These are phyloP conservation scores for Westerdykella sp. DNA, from an alignment of 2,329 filamentous ascomycete species.

Conservation along the genomic window DNA sequence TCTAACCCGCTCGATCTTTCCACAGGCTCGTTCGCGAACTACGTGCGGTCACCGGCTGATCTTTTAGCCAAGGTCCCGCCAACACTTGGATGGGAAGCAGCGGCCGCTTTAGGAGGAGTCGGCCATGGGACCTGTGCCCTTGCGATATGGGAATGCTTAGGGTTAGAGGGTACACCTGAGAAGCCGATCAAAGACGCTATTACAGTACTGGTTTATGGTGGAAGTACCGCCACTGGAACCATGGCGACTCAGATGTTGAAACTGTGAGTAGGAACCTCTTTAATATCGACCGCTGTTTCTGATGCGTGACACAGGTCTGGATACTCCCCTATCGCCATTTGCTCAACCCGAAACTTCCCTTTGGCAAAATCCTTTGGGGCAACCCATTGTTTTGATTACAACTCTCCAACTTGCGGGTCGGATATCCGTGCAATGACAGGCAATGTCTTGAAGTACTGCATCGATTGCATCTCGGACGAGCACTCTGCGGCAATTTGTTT, in stretches of 20 bases:
- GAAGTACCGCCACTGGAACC: constrained; percentile 2
- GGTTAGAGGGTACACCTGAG: constrained; percentile 20
- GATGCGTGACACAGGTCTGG: no score
- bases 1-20: background rate
- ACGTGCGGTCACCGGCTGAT: constrained; percentile 36
- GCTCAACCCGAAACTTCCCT: constrained; percentile 12
- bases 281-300: constrained; percentile 9
- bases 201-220: constrained; percentile 35
- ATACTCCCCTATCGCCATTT: constrained; percentile 10
- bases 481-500: constrained; percentile 14
- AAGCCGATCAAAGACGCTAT: background rate
- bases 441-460: constrained; percentile 35
- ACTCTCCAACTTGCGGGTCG: background rate
- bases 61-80: constrained; percentile 37
- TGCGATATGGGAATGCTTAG: constrained; percentile 38
- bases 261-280: constrained; percentile 16
- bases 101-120: constrained; percentile 36
- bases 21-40: constrained; percentile 23
- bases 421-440: constrained; percentile 33
- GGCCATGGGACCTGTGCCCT: constrained; percentile 36
- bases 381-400: constrained; percentile 37
- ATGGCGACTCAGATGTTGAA: constrained; percentile 25
- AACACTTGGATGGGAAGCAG: constrained; percentile 24
- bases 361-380: constrained; percentile 10
- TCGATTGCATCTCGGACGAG: constrained; percentile 42